Percentiles rank a stretch among this genome's conserved stretches.
Evolutionary conservation across 352 stramenopile genomes (phyloP).

Genomic region (Lagenidium giganteum): DNA sequence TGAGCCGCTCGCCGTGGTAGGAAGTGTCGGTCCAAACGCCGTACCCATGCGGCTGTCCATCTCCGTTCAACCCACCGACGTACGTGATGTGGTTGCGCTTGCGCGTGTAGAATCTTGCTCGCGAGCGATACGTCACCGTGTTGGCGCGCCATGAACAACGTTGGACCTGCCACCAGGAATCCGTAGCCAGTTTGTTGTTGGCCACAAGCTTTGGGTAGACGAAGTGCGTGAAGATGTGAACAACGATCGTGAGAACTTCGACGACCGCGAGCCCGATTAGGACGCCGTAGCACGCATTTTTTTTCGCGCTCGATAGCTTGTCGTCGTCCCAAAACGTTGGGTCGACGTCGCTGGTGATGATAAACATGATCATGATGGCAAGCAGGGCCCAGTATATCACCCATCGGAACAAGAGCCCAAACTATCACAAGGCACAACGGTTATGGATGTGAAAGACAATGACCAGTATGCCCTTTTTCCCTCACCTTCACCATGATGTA

Average conservation of each 20-base stretch:
- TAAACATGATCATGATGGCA: conserved; percentile 20
- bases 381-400: conserved; percentile 84
- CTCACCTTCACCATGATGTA: conserved; percentile 51
- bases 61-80: conserved; percentile 35
- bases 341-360: conserved; percentile 14
- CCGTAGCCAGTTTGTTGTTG: conserved; percentile 22
- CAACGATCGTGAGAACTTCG: conserved; percentile 36
- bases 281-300: conserved; percentile 16
- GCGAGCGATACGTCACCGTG: conserved; percentile 26
- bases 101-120: conserved; percentile 16
- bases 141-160: conserved; percentile 5
- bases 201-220: conserved; percentile 44
- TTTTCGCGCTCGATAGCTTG: conserved; percentile 24
- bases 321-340: conserved; percentile 40
- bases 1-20: conserved; percentile 58
- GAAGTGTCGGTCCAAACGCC: conserved; percentile 59
- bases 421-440: too few species aligned
- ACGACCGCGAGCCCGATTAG: conserved; percentile 24
- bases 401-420: conserved; percentile 79
- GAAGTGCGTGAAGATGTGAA: conserved; percentile 42
- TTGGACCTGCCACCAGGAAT: conserved; percentile 31
- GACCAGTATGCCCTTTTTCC: too few species aligned
- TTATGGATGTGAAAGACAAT: conserved; percentile 59
- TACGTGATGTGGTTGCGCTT: conserved; percentile 38
- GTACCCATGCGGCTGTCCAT: conserved; percentile 43